Base-by-base conservation (phyloP, 352 stramenopile species). In the Globisporangium alternatum region DNA sequence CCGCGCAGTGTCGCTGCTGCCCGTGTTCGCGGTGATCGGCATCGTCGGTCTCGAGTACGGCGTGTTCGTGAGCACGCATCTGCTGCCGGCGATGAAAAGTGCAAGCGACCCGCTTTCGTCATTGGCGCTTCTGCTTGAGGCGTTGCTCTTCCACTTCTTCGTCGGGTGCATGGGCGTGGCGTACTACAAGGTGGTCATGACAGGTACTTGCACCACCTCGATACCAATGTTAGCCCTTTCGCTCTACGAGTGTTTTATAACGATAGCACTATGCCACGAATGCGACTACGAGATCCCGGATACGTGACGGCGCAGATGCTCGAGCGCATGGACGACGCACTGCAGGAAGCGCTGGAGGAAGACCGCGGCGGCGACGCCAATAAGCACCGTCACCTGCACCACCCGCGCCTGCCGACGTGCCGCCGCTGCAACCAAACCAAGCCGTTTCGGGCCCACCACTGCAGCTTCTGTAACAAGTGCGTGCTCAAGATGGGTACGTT, bases 401-500 rank as follows among this genome's bases (percentile, higher is more conserved):
- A 28, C 43, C 17, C 39, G 5, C 68, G 21, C 17, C 58, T 80
- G 47, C 73, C 69, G 47, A 64, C 64, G 19, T 96, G 87, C 51
- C 77, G 79, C 21, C 75, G 76, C 19, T 96, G 87, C 69, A 79
- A 86, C 31, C 77, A 88, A 55, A 64, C 74, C 30, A 94, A 95
- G 70, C 87, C 87, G n/a, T 78, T 89, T 48, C 80, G 87, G 6
- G 78, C 87, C 2, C 87, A 96, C 57, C 87, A 96, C 69, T 96
- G 87, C 73, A 92, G 82, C 66, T 88, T 96, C 41, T 96, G 87
- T 71, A 82, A 91, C 66, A 81, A 78, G 52, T 96, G 87, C 65
- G 87, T 96, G 13, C 35, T 93, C 28, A 92, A 90, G 55, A 96
- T 96, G 87, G 87, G 86, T 96, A 72, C 55, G 48, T 9, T 45